A percentile compares a stretch with the other conserved stretches of the same genome.
Conservation (phyloP, 768 basidiomycete genomes). For the Phaffia tasmanica region DNA sequence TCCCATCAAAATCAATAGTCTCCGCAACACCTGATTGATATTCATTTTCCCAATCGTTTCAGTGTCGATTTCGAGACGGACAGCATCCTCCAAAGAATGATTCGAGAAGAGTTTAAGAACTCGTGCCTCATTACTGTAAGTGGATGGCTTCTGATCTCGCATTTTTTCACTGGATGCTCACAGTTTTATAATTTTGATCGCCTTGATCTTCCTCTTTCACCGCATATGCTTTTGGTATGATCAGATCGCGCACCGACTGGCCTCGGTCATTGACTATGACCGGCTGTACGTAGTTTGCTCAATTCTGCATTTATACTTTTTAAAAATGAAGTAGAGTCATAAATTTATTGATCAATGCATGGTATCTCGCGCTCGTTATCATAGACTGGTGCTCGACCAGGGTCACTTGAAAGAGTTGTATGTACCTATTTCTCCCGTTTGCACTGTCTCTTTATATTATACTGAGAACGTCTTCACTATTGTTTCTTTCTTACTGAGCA, state of each 20-base stretch:
- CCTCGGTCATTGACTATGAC: slow-evolving; percentile 38
- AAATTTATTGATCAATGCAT: no score
- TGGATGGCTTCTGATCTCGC: not conserved
- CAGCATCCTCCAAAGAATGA: slow-evolving; percentile 35
- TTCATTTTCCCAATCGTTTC: slow-evolving; percentile 26
- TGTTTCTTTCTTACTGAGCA: not conserved
- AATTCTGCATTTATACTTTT: no score
- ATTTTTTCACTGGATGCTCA: no score
- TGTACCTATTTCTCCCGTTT: slow-evolving; percentile 30
- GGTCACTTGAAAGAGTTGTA: slow-evolving; percentile 38
- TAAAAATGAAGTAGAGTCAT: not conserved
- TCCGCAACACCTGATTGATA: no score
- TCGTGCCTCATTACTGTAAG: slow-evolving; percentile 38
- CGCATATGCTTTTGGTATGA: no score
- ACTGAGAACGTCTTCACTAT: not conserved
- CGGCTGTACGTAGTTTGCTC: slow-evolving; percentile 30
- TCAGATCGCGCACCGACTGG: slow-evolving; percentile 29
- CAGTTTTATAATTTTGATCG: no score
- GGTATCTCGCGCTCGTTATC: no score
- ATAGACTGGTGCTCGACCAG: slow-evolving; percentile 34
- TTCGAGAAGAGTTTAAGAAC: slow-evolving; percentile 34
- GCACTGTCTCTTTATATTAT: not conserved
- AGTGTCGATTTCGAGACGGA: slow-evolving; percentile 39
- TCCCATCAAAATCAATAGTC: no score
- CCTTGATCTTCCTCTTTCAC: no score